phyloP scores from a whole-genome alignment of 352 stramenopile species.

The Phytophthora chlamydospora region DNA sequence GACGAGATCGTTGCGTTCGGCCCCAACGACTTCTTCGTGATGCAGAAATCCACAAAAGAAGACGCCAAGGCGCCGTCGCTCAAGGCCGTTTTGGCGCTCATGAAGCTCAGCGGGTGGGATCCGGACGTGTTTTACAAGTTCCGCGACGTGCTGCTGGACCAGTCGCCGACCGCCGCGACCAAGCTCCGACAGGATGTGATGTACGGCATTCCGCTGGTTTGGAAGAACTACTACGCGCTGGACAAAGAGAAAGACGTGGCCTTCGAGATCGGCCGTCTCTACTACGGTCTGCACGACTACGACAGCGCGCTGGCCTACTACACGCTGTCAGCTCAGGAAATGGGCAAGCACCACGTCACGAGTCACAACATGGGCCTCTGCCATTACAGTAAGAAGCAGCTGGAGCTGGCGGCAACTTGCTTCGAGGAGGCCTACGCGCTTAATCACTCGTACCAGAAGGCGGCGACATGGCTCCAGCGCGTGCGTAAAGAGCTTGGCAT shows the following conservation, averaged over 20 bases:
- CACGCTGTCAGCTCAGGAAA: constrained; percentile 80
- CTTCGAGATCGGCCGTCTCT: constrained; percentile 92
- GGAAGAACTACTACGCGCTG: constrained; percentile 93
- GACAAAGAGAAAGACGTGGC: constrained; percentile 94
- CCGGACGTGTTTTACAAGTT: constrained; percentile 97
- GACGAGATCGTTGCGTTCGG: constrained; percentile 91
- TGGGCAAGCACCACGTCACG: constrained; percentile 95
- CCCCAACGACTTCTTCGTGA: constrained; percentile 95
- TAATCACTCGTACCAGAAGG: constrained; percentile 81
- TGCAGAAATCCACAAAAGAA: constrained; percentile 91
- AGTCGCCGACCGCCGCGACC: constrained; percentile 62
- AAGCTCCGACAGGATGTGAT: constrained; percentile 88
- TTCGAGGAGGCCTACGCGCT: constrained; percentile 76
- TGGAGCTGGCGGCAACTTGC: constrained; percentile 61
- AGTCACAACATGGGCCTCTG: constrained; percentile 97
- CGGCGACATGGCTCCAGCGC: constrained; percentile 80
- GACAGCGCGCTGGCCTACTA: constrained; percentile 92
- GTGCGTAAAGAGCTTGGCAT: constrained; percentile 66
- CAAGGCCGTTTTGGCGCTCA: constrained; percentile 88
- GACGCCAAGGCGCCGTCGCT: constrained; percentile 81
- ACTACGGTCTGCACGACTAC: constrained; percentile 94
- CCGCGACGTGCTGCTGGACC: constrained; percentile 90
- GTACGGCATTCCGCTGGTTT: constrained; percentile 84
- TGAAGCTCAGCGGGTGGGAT: constrained; percentile 94
- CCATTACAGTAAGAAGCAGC: constrained; percentile 90